Evolutionary conservation across 148 eudicot genomes (phyloP).

Genomic region (Nepenthes mirabilis): DNA sequence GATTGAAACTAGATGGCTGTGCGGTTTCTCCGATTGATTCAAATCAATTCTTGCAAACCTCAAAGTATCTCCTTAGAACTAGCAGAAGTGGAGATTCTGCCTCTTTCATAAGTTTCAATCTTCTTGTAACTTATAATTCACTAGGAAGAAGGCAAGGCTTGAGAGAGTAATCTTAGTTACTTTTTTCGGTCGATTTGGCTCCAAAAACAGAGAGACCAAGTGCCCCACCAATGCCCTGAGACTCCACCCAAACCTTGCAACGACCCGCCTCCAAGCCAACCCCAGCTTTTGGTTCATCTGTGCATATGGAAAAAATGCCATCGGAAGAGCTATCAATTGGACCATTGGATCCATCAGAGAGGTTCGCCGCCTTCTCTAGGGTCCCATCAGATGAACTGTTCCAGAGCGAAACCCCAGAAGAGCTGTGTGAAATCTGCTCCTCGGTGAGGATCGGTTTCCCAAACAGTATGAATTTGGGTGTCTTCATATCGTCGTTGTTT

Average conservation of each 20-base stretch:
- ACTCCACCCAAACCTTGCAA: constrained; percentile 17
- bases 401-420: constrained; percentile 25
- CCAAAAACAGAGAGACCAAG: constrained; percentile 32
- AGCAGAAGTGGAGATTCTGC: no score
- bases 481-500: constrained; percentile 12
- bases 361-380: constrained; percentile 18
- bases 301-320: constrained; percentile 22
- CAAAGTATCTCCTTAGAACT: no score
- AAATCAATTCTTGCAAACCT: no score
- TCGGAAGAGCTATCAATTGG: constrained; percentile 38
- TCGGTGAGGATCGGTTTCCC: constrained; percentile 81
- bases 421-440: constrained; percentile 56
- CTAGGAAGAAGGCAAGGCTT: no score
- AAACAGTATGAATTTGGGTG: constrained; percentile 48
- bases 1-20: no score
- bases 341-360: constrained; percentile 37
- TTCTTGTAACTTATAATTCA: no score
- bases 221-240: constrained; percentile 24
- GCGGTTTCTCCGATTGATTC: no score
- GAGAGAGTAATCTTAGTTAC: no score
- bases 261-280: constrained; percentile 30
- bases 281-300: constrained; percentile 19
- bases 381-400: constrained; percentile 27
- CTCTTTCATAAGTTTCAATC: no score
- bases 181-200: neutral